Conservation (phyloP, 371 early-diverging fungal genomes). For the Dichotomocladium elegans region DNA sequence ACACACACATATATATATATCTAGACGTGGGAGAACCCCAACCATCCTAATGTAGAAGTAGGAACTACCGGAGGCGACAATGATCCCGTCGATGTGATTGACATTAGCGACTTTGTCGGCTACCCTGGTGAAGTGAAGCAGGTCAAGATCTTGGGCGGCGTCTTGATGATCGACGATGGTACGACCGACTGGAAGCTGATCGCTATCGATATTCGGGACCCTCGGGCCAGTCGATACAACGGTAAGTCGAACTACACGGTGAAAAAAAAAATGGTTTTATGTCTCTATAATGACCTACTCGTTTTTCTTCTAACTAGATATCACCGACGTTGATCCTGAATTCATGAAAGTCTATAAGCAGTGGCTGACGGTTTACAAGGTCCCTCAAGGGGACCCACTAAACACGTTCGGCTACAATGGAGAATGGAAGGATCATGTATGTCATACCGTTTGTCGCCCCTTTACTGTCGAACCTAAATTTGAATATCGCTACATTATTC, state of each 20-base stretch:
- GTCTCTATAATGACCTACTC: neutral
- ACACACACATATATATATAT: no score
- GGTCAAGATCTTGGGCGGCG: conserved; percentile 92
- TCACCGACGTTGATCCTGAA: conserved; percentile 1
- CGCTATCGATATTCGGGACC: conserved; percentile 90
- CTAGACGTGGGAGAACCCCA: conserved; percentile 97
- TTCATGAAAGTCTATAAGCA: neutral
- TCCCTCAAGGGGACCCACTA: neutral
- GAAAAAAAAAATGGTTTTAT: no score
- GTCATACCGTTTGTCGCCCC: neutral
- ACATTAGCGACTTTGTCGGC: conserved; percentile 87
- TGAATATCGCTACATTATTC: neutral
- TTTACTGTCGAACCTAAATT: neutral
- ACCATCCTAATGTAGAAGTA: conserved; percentile 77
- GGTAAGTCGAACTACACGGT: conserved; percentile 23
- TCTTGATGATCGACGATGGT: conserved; percentile 93
- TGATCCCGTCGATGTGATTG: conserved; percentile 95
- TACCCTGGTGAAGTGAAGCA: conserved; percentile 92
- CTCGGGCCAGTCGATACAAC: conserved; percentile 81
- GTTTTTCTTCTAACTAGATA: conserved; percentile 4
- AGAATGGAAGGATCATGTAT: conserved; percentile 3
- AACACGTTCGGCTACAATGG: conserved; percentile 6
- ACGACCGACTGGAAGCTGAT: conserved; percentile 99
- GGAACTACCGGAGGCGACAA: conserved; percentile 86
- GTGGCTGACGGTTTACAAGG: conserved; percentile 8